Conservation (phyloP, 371 early-diverging fungal genomes). For the Blakeslea trispora region DNA sequence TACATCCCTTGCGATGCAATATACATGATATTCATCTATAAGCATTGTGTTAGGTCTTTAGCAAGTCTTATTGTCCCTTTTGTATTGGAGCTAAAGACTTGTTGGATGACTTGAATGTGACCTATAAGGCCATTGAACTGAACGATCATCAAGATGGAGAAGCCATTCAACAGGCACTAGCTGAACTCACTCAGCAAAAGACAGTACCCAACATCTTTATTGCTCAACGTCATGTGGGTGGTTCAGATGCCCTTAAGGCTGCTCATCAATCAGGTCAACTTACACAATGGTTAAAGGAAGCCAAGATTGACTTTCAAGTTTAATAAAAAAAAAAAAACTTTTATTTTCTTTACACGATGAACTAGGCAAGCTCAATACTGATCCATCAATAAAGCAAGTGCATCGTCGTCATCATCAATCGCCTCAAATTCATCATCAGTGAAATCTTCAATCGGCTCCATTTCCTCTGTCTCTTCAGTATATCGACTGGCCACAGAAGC, state of each 20-base stretch:
- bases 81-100: slow-evolving; percentile 74
- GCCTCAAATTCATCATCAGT: slow-evolving; percentile 31
- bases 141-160: slow-evolving; percentile 63
- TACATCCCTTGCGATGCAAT: background rate
- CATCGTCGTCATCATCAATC: slow-evolving; percentile 39
- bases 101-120: slow-evolving; percentile 52
- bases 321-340: slow-evolving; percentile 4
- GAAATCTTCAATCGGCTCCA: slow-evolving; percentile 12
- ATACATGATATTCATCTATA: background rate
- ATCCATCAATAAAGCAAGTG: slow-evolving; percentile 8
- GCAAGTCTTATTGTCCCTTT: slow-evolving; percentile 88
- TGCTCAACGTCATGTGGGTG: slow-evolving; percentile 79
- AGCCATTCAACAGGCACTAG: slow-evolving; percentile 76
- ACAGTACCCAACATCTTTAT: slow-evolving; percentile 95
- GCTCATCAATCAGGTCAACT: slow-evolving; percentile 62
- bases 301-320: slow-evolving; percentile 28
- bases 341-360: too few species aligned
- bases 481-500: background rate
- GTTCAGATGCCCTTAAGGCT: slow-evolving; percentile 71
- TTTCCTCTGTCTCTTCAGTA: background rate
- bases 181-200: slow-evolving; percentile 72
- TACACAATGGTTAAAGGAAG: slow-evolving; percentile 47
- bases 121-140: slow-evolving; percentile 63
- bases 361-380: too few species aligned
- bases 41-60: slow-evolving; percentile 60